Conservation (phyloP, 2,329 filamentous ascomycete species). For the Phaeophleospora eucalypticola region DNA sequence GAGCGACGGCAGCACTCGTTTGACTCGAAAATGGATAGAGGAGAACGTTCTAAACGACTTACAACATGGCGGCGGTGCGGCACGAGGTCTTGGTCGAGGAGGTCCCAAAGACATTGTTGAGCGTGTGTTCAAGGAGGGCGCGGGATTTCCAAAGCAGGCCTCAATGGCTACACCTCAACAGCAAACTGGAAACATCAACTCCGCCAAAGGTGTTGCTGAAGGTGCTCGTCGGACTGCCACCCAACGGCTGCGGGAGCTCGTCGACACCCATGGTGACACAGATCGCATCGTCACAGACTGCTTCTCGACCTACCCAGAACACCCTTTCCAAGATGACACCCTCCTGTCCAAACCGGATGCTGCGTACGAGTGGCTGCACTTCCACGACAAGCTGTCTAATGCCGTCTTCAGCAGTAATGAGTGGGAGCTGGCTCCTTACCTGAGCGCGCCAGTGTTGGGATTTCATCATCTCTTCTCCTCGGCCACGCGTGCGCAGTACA, state of each 20-base stretch:
- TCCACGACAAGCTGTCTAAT: constrained; percentile 79
- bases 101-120: constrained; percentile 70
- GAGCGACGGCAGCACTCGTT: constrained; percentile 40
- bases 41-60: constrained; percentile 65
- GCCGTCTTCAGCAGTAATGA: constrained; percentile 79
- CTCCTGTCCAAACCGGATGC: constrained; percentile 81
- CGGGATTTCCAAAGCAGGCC: constrained; percentile 62
- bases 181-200: constrained; percentile 17
- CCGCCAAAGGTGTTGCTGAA: constrained; percentile 63
- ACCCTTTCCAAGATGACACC: constrained; percentile 89
- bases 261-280: constrained; percentile 73
- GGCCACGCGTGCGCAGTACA: constrained; percentile 49
- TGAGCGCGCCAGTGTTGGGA: constrained; percentile 79
- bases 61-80: constrained; percentile 65
- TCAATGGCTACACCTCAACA: constrained; percentile 20
- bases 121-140: constrained; percentile 74
- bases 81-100: constrained; percentile 67
- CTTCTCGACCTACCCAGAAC: constrained; percentile 78
- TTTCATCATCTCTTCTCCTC: constrained; percentile 90
- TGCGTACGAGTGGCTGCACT: constrained; percentile 92
- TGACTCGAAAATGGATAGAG: constrained; percentile 76
- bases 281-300: constrained; percentile 78
- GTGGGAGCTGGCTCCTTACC: constrained; percentile 86
- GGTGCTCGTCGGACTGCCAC: constrained; percentile 68
- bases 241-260: constrained; percentile 68